Conservation (phyloP, 768 basidiomycete genomes). For the Nidularia pulvinata region DNA sequence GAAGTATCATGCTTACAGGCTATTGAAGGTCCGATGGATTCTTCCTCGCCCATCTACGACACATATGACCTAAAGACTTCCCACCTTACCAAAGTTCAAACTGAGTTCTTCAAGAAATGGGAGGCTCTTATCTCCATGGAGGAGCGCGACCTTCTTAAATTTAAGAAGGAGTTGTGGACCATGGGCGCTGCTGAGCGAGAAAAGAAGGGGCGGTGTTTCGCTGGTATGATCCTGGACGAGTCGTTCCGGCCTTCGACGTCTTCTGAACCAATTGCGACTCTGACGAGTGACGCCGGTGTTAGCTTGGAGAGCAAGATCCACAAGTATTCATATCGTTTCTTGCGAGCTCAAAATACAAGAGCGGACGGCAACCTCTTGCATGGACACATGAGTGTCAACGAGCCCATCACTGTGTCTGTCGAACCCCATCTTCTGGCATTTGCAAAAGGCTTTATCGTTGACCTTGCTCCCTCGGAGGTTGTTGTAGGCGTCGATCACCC, state of each 20-base stretch:
- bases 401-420: conserved; percentile 85
- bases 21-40: conserved; percentile 63
- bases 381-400: conserved; percentile 78
- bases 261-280: conserved; percentile 3
- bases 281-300: conserved; percentile 7
- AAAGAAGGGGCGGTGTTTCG: conserved; percentile 81
- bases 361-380: conserved; percentile 50
- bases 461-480: conserved; percentile 62
- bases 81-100: conserved; percentile 69
- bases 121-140: conserved; percentile 82
- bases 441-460: conserved; percentile 80
- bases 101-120: conserved; percentile 89
- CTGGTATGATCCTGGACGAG: conserved; percentile 69
- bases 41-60: conserved; percentile 54
- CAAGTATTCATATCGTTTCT: conserved; percentile 77
- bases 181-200: conserved; percentile 82
- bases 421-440: conserved; percentile 87
- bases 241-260: conserved; percentile 25
- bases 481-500: conserved; percentile 84
- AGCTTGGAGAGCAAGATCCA: conserved; percentile 60
- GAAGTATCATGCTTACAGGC: conserved; percentile 36
- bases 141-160: conserved; percentile 83
- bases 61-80: conserved; percentile 79
- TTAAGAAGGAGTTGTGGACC: conserved; percentile 94
- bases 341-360: conserved; percentile 18